Evolutionary conservation across 441 rosid genomes (phyloP), one percentile per base, ranked within the genome.

Genomic region (Erysimum cheiri): DNA sequence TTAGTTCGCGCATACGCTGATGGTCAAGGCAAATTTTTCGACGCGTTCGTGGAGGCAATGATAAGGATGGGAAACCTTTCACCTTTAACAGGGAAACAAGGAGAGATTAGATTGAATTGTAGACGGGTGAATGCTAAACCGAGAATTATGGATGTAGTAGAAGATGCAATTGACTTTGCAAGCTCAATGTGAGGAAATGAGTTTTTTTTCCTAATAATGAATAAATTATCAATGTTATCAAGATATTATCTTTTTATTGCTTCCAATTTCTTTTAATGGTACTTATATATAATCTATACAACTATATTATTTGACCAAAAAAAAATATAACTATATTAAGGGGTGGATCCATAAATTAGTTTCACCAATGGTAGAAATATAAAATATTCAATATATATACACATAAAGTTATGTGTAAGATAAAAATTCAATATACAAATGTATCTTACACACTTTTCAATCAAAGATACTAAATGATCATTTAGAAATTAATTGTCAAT

Each of bases 1-100:
- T 41, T 85, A 22, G 91, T 89, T 14, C 73, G 64, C 47, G 33
- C 17, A 22, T 89, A 52, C 35, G 46, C 72, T 4, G 57, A 70
- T 60, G 67, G 73, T 15, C 35, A 19, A 8, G 60, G n/a, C 5
- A 57, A 69, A 3, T 87, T 89, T 74, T 87, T 87, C 47, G 72
- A 77, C 32, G 78, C 80, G 50, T 89, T 87, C 31, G 86, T 49
- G 26, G 77, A 72, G 69, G 85, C 91, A 0, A 84, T 86, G 88
- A 80, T 78, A 31, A 89, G 77, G 40, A 89, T 87, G 96, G 91
- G 91, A 53, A 80, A 77, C 36, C 73, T 90, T 36, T 73, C 83
- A 56, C 90, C 88, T 2, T 57, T 81, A 65, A 85, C 82, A 0
- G 87, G 93, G 6, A 80, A 35, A 9, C 66, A 47, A 31, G 91